Evolutionary conservation across 441 rosid species (phyloP).

Genomic region (Populus hybrid): DNA sequence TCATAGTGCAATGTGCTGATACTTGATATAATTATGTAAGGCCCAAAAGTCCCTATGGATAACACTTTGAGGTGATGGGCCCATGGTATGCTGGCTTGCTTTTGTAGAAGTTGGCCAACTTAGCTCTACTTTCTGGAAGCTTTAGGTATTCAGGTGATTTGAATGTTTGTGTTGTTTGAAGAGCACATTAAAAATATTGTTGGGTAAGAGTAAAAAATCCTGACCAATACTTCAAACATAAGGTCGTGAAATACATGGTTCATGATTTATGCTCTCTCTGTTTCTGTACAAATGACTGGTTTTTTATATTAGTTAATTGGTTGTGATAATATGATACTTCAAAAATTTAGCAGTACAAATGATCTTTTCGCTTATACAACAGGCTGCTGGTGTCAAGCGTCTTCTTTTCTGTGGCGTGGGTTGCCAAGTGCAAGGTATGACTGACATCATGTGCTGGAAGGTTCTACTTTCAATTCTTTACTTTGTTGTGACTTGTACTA

Average conservation of each 20-base stretch:
- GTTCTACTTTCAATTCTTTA: conserved; percentile 20
- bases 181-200: background rate
- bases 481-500: conserved; percentile 54
- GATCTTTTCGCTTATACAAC: conserved; percentile 19
- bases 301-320: background rate
- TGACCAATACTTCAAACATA: background rate
- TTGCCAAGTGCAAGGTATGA: conserved; percentile 93
- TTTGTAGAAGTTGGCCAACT: background rate
- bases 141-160: background rate
- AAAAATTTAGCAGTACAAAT: conserved; percentile 10
- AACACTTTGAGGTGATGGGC: too few relatives aligned
- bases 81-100: background rate
- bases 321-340: background rate
- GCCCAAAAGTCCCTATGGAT: too few relatives aligned
- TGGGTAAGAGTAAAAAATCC: background rate
- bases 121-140: background rate
- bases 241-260: background rate
- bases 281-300: background rate
- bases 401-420: conserved; percentile 98
- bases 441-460: conserved; percentile 13
- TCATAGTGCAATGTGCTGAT: background rate
- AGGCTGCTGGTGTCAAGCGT: conserved; percentile 94
- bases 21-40: background rate
- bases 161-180: background rate
- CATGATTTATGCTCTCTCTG: background rate